Conservation (phyloP, 176 grass and related monocot genomes). For the Cocos nucifera region DNA sequence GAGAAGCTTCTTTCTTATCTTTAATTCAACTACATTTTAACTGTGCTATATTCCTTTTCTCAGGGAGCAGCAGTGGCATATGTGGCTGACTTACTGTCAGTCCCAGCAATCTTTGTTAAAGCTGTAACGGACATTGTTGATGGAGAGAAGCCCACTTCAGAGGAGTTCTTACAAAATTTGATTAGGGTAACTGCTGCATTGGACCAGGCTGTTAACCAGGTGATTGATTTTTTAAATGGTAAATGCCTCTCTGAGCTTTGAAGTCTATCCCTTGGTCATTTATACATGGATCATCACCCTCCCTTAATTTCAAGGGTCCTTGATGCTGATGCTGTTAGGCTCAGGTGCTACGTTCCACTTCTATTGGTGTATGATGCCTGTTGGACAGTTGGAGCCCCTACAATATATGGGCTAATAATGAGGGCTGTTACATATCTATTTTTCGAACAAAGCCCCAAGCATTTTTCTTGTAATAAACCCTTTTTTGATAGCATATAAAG, state of each 20-base stretch:
- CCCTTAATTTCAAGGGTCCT: no score
- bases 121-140: constrained; percentile 89
- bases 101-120: constrained; percentile 72
- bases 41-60: not conserved
- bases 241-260: constrained; percentile 63
- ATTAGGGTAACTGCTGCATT: constrained; percentile 50
- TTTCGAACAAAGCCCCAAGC: no score
- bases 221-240: constrained; percentile 54
- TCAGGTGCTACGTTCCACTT: no score
- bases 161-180: constrained; percentile 79
- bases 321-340: no score
- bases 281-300: no score
- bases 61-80: constrained; percentile 94
- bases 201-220: constrained; percentile 33
- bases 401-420: no score
- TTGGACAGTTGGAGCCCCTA: no score
- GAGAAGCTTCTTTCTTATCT: no score
- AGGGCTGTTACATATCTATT: no score
- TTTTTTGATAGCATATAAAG: no score
- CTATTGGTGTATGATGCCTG: no score
- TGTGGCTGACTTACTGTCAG: constrained; percentile 58
- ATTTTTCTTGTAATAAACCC: no score
- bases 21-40: not conserved
- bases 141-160: constrained; percentile 67
- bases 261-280: not conserved